A percentile compares a stretch with the other conserved stretches of the same genome.
Conservation (phyloP, 1,284 basidiomycete genomes). For the Chiua sp. region DNA sequence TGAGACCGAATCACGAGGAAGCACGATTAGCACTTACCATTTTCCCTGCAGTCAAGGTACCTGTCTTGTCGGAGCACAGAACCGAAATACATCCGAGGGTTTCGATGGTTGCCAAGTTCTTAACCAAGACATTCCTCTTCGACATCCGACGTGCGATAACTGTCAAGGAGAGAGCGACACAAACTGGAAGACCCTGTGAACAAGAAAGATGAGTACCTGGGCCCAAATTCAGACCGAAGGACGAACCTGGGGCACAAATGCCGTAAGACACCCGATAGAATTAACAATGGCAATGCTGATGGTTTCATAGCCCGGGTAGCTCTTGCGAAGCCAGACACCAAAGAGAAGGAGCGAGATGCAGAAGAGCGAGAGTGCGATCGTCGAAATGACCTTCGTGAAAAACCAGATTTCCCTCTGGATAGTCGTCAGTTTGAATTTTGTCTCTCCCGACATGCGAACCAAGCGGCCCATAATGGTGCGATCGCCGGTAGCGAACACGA, state of each 20-base stretch:
- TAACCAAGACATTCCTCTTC: conserved; percentile 60
- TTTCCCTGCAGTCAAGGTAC: conserved; percentile 52
- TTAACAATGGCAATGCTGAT: conserved; percentile 49
- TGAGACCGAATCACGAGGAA: background rate
- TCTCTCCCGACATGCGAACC: conserved; percentile 56
- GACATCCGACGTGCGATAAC: conserved; percentile 57
- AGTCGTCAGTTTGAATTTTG: conserved; percentile 53
- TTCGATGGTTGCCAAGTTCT: conserved; percentile 63
- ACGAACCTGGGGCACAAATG: conserved; percentile 53
- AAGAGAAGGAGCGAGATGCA: conserved; percentile 47
- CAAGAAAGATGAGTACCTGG: background rate
- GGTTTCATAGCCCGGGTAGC: conserved; percentile 43
- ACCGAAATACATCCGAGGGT: conserved; percentile 65
- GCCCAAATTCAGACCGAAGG: background rate
- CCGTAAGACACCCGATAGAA: conserved; percentile 53
- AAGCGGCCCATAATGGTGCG: conserved; percentile 67
- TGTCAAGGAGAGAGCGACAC: conserved; percentile 56
- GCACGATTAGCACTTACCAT: conserved; percentile 29
- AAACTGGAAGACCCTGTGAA: conserved; percentile 49
- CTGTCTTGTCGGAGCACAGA: conserved; percentile 61
- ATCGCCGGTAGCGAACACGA: conserved; percentile 65
- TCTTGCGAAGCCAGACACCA: conserved; percentile 49
- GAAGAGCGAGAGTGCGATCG: conserved; percentile 47
- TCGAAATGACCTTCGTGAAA: conserved; percentile 53
- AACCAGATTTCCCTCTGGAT: conserved; percentile 55